phyloP scores from a whole-genome alignment of 441 rosid species.

The Aquilaria agallochum region DNA sequence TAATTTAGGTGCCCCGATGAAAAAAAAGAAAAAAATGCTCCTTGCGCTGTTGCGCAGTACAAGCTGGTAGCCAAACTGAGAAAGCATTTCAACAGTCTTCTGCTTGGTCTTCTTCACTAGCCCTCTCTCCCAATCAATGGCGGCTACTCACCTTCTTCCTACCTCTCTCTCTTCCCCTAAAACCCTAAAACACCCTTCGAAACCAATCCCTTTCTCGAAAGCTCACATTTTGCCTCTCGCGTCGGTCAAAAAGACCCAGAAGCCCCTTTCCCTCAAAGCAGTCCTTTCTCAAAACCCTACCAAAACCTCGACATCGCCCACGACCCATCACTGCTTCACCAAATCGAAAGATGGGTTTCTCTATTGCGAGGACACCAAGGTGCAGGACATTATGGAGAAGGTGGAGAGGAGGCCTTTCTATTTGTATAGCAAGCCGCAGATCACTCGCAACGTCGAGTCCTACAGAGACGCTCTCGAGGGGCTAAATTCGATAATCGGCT shows the following conservation, averaged over 20 bases:
- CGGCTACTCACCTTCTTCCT: slow-evolving; percentile 32
- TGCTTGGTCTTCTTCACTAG: background rate
- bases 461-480: slow-evolving; percentile 81
- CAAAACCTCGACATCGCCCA: slow-evolving; percentile 19
- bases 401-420: slow-evolving; percentile 91
- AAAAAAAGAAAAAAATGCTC: background rate
- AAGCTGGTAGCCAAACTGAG: background rate
- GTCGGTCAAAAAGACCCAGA: slow-evolving; percentile 19
- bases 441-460: slow-evolving; percentile 78
- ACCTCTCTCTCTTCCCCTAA: slow-evolving; percentile 34
- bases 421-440: slow-evolving; percentile 86
- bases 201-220: slow-evolving; percentile 35
- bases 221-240: slow-evolving; percentile 31
- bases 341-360: slow-evolving; percentile 86
- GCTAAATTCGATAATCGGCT: slow-evolving; percentile 69
- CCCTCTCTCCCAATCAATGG: slow-evolving; percentile 27
- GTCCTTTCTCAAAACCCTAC: slow-evolving; percentile 54
- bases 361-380: slow-evolving; percentile 81
- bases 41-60: background rate
- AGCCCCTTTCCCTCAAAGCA: slow-evolving; percentile 48
- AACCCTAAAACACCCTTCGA: slow-evolving; percentile 31
- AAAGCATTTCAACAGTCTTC: slow-evolving; percentile 5
- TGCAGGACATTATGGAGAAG: slow-evolving; percentile 67
- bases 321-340: slow-evolving; percentile 73
- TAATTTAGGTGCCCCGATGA: too few relatives aligned